A percentile compares a stretch with the other conserved stretches of the same genome.
Evolutionary conservation across 2,329 filamentous ascomycete species (phyloP).

Genomic region (Triangularia verruculosa): DNA sequence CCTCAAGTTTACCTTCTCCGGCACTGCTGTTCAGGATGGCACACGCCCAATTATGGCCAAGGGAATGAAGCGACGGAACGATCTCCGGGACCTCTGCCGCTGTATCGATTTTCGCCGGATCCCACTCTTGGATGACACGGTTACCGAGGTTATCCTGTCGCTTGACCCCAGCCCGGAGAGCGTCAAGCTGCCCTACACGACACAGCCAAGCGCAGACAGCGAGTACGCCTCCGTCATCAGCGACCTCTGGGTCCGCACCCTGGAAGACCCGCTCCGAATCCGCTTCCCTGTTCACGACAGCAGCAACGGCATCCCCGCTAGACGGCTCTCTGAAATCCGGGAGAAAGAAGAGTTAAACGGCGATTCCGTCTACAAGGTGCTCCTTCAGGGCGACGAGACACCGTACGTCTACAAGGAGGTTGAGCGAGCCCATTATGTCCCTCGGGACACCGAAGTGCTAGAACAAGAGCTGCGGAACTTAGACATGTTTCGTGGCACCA

Average conservation of each 20-base stretch:
- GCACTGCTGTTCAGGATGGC: not conserved
- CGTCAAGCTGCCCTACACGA: conserved; percentile 4
- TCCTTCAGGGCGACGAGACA: conserved; percentile 1
- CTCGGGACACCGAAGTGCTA: conserved; percentile 25
- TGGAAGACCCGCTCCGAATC: conserved; percentile 10
- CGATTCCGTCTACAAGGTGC: conserved; percentile 1
- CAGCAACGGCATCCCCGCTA: not conserved
- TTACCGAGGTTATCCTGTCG: conserved; percentile 11
- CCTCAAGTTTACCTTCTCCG: conserved; percentile 4
- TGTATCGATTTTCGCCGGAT: conserved; percentile 14
- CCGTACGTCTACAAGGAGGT: conserved; percentile 28
- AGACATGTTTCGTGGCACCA: conserved; percentile 16
- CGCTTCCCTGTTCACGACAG: conserved; percentile 3
- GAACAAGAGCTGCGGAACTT: conserved; percentile 29
- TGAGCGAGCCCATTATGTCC: conserved; percentile 23
- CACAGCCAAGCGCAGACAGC: conserved; percentile 5
- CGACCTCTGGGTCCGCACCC: not conserved
- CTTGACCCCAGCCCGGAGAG: not conserved
- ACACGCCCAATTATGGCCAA: conserved; percentile 3
- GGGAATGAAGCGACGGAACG: conserved; percentile 1
- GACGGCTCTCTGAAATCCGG: conserved; percentile 8
- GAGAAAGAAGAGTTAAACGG: conserved; percentile 5
- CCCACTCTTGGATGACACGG: conserved; percentile 11
- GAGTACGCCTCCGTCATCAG: conserved; percentile 8
- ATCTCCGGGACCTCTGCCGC: conserved; percentile 9